phyloP scores from a whole-genome alignment of 1,284 basidiomycete genomes.

The Papiliotrema fonsecae region DNA sequence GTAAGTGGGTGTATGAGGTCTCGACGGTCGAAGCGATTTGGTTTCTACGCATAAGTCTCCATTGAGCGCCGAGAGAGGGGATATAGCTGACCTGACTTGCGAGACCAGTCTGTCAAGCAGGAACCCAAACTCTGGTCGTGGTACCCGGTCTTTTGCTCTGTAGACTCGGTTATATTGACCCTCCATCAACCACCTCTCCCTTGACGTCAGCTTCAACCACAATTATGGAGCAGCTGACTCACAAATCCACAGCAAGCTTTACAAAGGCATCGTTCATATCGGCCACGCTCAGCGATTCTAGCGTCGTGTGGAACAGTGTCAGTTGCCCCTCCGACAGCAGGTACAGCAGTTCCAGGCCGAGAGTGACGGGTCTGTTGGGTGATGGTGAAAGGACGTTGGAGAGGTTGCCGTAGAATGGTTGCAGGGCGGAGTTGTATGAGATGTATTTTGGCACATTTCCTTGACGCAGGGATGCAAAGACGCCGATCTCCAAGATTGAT shows the following conservation, averaged over 20 bases:
- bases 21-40: constrained; percentile 49
- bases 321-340: constrained; percentile 94
- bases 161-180: constrained; percentile 98
- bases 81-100: constrained; percentile 40
- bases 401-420: constrained; percentile 88
- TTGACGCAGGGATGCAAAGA: constrained; percentile 84
- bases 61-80: neutral
- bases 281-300: constrained; percentile 72
- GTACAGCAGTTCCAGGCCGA: constrained; percentile 89
- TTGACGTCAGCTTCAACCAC: constrained; percentile 28
- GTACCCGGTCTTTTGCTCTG: constrained; percentile 78
- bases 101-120: constrained; percentile 45
- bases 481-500: constrained; percentile 91
- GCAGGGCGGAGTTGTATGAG: constrained; percentile 88
- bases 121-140: constrained; percentile 45
- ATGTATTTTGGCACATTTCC: constrained; percentile 88
- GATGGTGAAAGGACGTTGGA: constrained; percentile 70
- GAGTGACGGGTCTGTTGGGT: constrained; percentile 77
- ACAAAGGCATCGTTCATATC: constrained; percentile 73
- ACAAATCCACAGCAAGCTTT: constrained; percentile 76
- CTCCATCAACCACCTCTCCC: constrained; percentile 96
- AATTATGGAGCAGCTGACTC: constrained; percentile 11
- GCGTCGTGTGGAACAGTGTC: constrained; percentile 97
- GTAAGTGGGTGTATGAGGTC: constrained; percentile 46
- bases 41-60: constrained; percentile 19